Conservation (phyloP, 78 protist species). For the Mantamonas sphyraenae region DNA sequence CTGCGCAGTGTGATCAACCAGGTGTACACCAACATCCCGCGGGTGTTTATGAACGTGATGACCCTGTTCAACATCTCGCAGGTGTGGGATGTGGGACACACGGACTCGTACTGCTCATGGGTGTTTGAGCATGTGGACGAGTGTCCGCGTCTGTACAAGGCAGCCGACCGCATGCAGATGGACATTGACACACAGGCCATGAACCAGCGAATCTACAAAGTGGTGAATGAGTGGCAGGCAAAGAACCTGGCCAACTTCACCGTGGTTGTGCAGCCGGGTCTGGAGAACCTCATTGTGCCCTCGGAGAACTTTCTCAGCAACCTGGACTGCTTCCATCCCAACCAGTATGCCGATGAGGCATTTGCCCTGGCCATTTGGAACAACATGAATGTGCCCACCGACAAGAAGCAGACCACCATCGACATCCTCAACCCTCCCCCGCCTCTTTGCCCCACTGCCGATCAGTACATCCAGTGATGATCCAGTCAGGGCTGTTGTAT, state of each 20-base stretch:
- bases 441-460: background rate
- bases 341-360: background rate
- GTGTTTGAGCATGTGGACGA: background rate
- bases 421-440: background rate
- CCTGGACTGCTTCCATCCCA: conserved; percentile 17
- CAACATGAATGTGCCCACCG: background rate
- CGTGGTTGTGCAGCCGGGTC: background rate
- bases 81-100: background rate
- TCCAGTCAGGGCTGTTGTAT: too few species aligned
- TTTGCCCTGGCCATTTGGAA: conserved; percentile 3
- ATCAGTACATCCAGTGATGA: background rate
- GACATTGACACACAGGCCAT: background rate
- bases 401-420: background rate
- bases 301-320: background rate
- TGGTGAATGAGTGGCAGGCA: background rate
- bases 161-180: background rate
- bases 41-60: background rate
- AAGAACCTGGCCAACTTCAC: background rate
- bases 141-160: background rate
- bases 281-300: background rate
- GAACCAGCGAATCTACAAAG: background rate
- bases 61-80: conserved; percentile 12
- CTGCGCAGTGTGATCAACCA: background rate
- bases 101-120: background rate
- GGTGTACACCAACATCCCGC: background rate